Conservation (phyloP, 805 yeast species). For the Lachancea nothofagi region DNA sequence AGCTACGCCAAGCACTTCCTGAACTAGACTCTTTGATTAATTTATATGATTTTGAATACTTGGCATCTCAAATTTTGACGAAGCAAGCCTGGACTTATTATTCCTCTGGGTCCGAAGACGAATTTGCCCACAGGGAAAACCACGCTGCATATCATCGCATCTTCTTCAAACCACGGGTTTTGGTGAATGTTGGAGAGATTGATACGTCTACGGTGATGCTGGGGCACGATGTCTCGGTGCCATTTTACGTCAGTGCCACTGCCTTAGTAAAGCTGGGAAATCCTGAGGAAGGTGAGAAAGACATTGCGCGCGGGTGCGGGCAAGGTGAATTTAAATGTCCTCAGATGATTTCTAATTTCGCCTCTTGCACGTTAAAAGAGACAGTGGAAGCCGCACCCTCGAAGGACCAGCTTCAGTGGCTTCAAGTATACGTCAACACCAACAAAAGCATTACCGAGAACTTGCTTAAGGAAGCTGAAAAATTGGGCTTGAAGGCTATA, state of each 20-base stretch:
- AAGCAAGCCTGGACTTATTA: conserved; percentile 89
- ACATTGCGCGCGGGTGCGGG: conserved; percentile 77
- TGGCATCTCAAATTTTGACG: conserved; percentile 74
- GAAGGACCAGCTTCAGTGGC: conserved; percentile 72
- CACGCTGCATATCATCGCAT: conserved; percentile 84
- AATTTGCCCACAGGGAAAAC: conserved; percentile 82
- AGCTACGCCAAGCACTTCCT: conserved; percentile 49
- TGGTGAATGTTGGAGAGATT: conserved; percentile 73
- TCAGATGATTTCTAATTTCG: conserved; percentile 91
- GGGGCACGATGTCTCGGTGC: conserved; percentile 64
- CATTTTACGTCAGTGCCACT: conserved; percentile 87
- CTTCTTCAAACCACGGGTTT: conserved; percentile 77
- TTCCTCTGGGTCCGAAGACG: conserved; percentile 90
- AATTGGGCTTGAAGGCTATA: conserved; percentile 70
- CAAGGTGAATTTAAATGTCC: conserved; percentile 50
- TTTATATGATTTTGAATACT: conserved; percentile 77
- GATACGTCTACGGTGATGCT: conserved; percentile 69
- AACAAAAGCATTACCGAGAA: conserved; percentile 60
- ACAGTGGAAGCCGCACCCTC: conserved; percentile 63
- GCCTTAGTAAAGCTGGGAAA: conserved; percentile 90
- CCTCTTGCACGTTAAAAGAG: conserved; percentile 85
- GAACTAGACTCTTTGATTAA: conserved; percentile 66
- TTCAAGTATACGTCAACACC: conserved; percentile 76
- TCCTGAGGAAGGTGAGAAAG: conserved; percentile 79
- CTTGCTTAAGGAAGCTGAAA: conserved; percentile 66